Evolutionary conservation across 2,329 filamentous ascomycete genomes (phyloP).

Genomic region (Neocucurbitaria cava): DNA sequence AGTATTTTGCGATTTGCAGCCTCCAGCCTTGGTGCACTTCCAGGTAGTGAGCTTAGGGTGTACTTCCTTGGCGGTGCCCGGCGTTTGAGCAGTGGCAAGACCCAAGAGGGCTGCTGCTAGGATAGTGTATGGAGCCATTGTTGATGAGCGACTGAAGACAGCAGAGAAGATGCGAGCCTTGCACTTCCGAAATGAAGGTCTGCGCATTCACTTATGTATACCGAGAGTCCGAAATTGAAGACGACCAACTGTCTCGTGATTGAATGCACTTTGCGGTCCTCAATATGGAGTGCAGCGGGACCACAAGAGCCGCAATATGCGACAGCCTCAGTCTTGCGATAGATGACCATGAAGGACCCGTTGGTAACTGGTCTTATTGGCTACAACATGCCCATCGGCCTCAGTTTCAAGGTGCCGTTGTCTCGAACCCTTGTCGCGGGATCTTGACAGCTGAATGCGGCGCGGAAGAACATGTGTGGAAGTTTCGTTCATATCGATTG

Average conservation of each 20-base stretch:
- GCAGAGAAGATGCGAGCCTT: not conserved
- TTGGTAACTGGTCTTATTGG: conserved; percentile 2
- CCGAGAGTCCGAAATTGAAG: not conserved
- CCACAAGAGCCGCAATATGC: conserved; percentile 13
- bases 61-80: conserved; percentile 49
- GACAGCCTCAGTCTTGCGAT: not conserved
- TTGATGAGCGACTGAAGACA: not conserved
- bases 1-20: conserved; percentile 57
- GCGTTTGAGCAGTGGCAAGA: conserved; percentile 39
- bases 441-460: not conserved
- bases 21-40: conserved; percentile 59
- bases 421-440: conserved; percentile 12
- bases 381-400: conserved; percentile 2
- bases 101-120: conserved; percentile 35
- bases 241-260: not conserved
- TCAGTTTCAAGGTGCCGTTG: conserved; percentile 9
- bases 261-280: not conserved
- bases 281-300: conserved; percentile 3
- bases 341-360: not conserved
- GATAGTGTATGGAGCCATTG: conserved; percentile 35
- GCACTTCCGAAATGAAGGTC: not conserved
- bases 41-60: conserved; percentile 62
- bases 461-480: conserved; percentile 14
- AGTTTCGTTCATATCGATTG: conserved; percentile 11
- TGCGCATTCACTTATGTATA: conserved; percentile 9